Conservation (phyloP, 805 yeast species). For the Danielia reshetovae region DNA sequence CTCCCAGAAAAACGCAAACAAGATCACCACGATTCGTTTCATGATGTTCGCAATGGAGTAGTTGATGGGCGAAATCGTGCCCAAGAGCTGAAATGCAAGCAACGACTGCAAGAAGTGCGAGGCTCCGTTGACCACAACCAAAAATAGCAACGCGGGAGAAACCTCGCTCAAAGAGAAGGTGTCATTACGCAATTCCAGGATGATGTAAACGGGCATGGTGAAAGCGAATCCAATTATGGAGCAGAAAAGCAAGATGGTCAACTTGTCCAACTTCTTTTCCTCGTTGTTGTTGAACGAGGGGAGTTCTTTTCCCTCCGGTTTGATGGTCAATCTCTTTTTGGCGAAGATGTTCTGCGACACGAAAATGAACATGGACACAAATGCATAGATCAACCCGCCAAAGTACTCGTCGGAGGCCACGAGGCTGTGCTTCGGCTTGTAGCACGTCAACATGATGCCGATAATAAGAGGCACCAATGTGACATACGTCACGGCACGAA, state of each 20-base stretch:
- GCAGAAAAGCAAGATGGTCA: slow-evolving; percentile 68
- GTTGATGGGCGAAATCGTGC: slow-evolving; percentile 68
- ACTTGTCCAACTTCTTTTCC: slow-evolving; percentile 54
- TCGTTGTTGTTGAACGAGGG: slow-evolving; percentile 20
- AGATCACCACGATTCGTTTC: slow-evolving; percentile 68
- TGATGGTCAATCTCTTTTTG: slow-evolving; percentile 61
- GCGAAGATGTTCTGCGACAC: slow-evolving; percentile 80
- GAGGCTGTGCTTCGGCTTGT: slow-evolving; percentile 35
- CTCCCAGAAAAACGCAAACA: slow-evolving; percentile 64
- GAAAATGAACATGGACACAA: slow-evolving; percentile 59
- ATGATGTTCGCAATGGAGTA: slow-evolving; percentile 76
- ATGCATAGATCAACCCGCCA: slow-evolving; percentile 48
- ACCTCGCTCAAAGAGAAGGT: slow-evolving; percentile 29
- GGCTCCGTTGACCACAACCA: slow-evolving; percentile 59
- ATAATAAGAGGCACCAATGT: slow-evolving; percentile 74
- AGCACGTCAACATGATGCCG: slow-evolving; percentile 84
- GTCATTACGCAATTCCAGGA: slow-evolving; percentile 44
- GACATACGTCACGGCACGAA: slow-evolving; percentile 63
- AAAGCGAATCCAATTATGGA: slow-evolving; percentile 63
- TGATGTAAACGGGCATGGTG: slow-evolving; percentile 63
- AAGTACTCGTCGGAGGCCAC: slow-evolving; percentile 15
- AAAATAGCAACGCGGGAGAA: slow-evolving; percentile 23
- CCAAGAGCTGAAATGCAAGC: slow-evolving; percentile 72
- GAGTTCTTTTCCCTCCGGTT: slow-evolving; percentile 19
- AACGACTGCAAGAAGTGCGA: slow-evolving; percentile 71